A percentile compares a stretch with the other conserved stretches of the same genome.
phyloP scores from a whole-genome alignment of 768 basidiomycete species.

The Lactifluus rugatus region DNA sequence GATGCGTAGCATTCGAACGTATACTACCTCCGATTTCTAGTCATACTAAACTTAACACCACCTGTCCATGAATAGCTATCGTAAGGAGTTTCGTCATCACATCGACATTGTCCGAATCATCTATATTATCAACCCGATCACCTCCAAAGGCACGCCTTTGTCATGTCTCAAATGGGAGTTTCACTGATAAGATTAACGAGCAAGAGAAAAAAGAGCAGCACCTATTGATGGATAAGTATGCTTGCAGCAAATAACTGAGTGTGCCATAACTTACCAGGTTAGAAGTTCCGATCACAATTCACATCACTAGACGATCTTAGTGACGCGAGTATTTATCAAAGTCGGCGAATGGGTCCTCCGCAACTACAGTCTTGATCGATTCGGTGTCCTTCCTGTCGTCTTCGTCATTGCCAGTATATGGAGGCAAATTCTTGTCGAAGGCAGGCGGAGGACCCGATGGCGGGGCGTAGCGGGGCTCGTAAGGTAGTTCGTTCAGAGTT shows the following conservation, averaged over 20 bases:
- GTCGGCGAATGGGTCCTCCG: constrained; percentile 50
- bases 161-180: too few species aligned
- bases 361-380: constrained; percentile 21
- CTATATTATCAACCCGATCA: not conserved
- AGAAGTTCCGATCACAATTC: not conserved
- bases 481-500: constrained; percentile 20
- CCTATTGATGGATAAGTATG: not conserved
- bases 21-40: not conserved
- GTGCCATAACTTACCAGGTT: not conserved
- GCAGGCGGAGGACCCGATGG: constrained; percentile 42
- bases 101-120: not conserved
- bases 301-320: not conserved
- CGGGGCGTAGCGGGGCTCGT: constrained; percentile 31
- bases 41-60: not conserved
- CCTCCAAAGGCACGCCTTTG: not conserved
- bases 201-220: not conserved
- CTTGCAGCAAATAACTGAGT: not conserved
- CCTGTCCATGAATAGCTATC: not conserved
- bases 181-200: not conserved
- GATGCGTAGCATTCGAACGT: not conserved
- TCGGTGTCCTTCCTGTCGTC: constrained; percentile 23
- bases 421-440: constrained; percentile 31
- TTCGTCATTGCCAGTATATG: constrained; percentile 31
- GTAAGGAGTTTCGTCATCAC: not conserved
- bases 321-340: constrained; percentile 27